A percentile compares a stretch with the other conserved stretches of the same genome.
Evolutionary conservation across 2,329 filamentous ascomycete genomes (phyloP).

Genomic region (Orbilia oligospora): DNA sequence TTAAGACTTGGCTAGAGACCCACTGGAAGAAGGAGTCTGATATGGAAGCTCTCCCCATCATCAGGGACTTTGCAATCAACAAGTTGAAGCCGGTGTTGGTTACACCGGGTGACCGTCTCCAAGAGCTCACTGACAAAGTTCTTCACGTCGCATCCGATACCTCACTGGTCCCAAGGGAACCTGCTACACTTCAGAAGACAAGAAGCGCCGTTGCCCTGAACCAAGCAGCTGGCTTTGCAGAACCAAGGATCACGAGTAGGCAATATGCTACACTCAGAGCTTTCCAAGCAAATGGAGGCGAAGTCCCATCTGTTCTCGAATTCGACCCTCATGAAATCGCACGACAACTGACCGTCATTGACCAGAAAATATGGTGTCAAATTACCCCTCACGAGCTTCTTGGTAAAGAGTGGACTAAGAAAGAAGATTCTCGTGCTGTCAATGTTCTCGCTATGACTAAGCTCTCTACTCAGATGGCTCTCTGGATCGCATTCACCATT

Average conservation of each 20-base stretch:
- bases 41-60: conserved; percentile 79
- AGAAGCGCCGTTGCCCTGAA: conserved; percentile 47
- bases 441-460: conserved; percentile 96
- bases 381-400: conserved; percentile 94
- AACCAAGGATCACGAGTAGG: conserved; percentile 81
- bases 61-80: conserved; percentile 83
- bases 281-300: conserved; percentile 79
- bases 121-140: conserved; percentile 85
- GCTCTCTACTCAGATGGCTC: conserved; percentile 90
- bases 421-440: conserved; percentile 80
- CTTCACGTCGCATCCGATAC: conserved; percentile 74
- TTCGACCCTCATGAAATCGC: conserved; percentile 93
- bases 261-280: conserved; percentile 80
- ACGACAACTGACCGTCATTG: conserved; percentile 90
- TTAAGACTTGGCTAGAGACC: conserved; percentile 97
- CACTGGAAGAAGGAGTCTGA: conserved; percentile 92
- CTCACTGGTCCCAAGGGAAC: conserved; percentile 84
- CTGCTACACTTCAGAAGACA: conserved; percentile 79
- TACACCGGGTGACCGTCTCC: conserved; percentile 82
- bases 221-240: conserved; percentile 69
- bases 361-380: conserved; percentile 90
- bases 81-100: conserved; percentile 79
- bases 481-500: conserved; percentile 93
- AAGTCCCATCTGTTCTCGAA: conserved; percentile 82
- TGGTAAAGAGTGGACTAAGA: conserved; percentile 94